These are phyloP conservation scores for Neurospora africana DNA, from an alignment of 495 filamentous ascomycete genomes.

Conservation along the genomic window DNA sequence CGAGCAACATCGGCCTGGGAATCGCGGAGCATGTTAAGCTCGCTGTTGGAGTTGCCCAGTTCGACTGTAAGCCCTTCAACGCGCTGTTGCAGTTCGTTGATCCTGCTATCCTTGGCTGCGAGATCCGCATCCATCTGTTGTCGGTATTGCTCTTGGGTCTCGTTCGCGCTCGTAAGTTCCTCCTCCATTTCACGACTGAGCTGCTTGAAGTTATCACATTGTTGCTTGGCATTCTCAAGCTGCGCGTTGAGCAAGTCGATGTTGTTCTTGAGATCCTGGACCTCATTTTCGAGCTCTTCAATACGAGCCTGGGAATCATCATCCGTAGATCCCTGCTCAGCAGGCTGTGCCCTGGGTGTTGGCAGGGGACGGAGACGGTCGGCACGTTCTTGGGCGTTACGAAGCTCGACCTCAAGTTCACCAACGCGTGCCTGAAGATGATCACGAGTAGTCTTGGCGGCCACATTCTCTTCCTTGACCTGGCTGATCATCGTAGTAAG, in stretches of 20 bases:
- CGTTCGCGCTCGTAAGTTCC: slow-evolving; percentile 65
- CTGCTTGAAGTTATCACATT: slow-evolving; percentile 79
- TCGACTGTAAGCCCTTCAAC: slow-evolving; percentile 73
- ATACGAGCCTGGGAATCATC: slow-evolving; percentile 53
- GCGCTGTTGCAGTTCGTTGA: slow-evolving; percentile 69
- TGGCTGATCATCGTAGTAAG: slow-evolving; percentile 66
- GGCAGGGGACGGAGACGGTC: slow-evolving; percentile 67
- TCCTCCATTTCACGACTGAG: slow-evolving; percentile 86
- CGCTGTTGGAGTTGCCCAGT: slow-evolving; percentile 64
- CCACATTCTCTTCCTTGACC: slow-evolving; percentile 71
- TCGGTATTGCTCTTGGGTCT: slow-evolving; percentile 74
- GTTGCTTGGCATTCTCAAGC: slow-evolving; percentile 63
- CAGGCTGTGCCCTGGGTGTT: slow-evolving; percentile 42
- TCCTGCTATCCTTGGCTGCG: slow-evolving; percentile 61
- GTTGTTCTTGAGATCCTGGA: slow-evolving; percentile 72
- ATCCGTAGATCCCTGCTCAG: slow-evolving; percentile 37
- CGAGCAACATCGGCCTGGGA: slow-evolving; percentile 64
- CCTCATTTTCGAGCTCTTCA: slow-evolving; percentile 72
- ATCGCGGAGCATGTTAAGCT: slow-evolving; percentile 67
- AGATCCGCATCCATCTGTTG: slow-evolving; percentile 69
- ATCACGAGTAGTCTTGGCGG: slow-evolving; percentile 74
- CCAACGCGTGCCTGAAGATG: slow-evolving; percentile 78
- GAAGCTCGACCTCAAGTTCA: slow-evolving; percentile 77
- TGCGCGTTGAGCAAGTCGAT: slow-evolving; percentile 66
- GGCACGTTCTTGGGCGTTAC: slow-evolving; percentile 74